Base-by-base conservation (phyloP, 148 eudicot genomes). In the Cornus florida region DNA sequence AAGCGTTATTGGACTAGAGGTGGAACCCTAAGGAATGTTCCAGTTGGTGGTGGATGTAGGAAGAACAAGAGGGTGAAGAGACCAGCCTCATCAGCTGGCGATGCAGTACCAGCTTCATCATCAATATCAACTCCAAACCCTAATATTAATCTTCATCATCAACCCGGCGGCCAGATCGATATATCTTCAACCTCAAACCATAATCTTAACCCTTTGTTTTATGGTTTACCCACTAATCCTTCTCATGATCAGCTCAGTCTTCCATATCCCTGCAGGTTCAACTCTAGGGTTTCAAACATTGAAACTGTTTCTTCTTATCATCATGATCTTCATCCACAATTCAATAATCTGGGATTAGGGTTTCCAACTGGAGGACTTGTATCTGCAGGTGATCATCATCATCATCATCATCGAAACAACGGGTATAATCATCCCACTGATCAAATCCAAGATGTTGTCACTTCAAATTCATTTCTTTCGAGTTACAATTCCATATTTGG, bases 1-100 rank as follows among this genome's bases (percentile, higher is more conserved):
- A 91, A 89, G 81, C 83, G 94, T 81, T 91, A 91, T 62, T 91
- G 94, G 94, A 91, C 94, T 20, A 78, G 90, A 23, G 94, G 94
- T 0, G 94, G 94, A 1, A 91, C 94, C 74, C 79, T 91, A 0
- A 77, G 94, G 24, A 91, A 83, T 69, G 94, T 91, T 48, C 94
- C 94, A 0, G 92, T 82, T 20, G 84, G 84, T 3, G 84, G 84
- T 7, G 84, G 84, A 0, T 91, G 92, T 32, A 73, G 94, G 81
- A 91, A 84, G 78, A 91, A 87, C 84, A 91, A 91, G 62, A 81
- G 91, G 64, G 70, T 84, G 78, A 90, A 81, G 77, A 80, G 75
- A 70, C 70, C 79, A 17, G 10, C 72, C 20, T 65, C 84, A 7
- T 39, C 79, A 31, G n/a, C 35, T 13, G 64, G 43, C 22, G 23